phyloP scores from a whole-genome alignment of 2,329 filamentous ascomycete species.

The Blastomyces emzantsi region DNA sequence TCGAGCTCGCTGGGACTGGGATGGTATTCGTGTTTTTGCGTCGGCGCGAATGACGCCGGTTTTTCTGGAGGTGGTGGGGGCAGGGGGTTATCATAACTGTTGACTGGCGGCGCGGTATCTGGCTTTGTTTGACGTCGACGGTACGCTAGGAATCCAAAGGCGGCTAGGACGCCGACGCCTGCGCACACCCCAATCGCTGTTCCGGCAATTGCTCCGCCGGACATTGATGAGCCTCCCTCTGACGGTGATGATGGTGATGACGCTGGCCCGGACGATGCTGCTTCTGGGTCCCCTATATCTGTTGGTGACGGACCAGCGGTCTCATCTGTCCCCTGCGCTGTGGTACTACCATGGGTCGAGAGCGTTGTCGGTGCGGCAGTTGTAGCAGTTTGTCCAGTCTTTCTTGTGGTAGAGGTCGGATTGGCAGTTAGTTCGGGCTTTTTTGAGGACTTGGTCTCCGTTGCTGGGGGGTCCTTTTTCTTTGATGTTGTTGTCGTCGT shows the following conservation, averaged over 20 bases:
- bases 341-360: not conserved
- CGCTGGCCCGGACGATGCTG: not conserved
- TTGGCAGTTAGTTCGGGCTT: not conserved
- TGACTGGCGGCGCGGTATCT: not conserved
- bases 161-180: constrained; percentile 1
- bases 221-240: constrained; percentile 3
- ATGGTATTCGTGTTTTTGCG: not conserved
- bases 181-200: constrained; percentile 1
- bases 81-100: not conserved
- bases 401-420: not conserved
- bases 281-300: not conserved
- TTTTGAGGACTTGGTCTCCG: not conserved
- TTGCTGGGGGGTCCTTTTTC: not conserved
- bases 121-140: not conserved
- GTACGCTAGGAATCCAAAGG: constrained; percentile 3
- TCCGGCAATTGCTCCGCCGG: constrained; percentile 6
- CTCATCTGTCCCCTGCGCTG: not conserved
- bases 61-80: not conserved
- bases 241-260: not conserved
- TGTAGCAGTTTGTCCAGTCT: not conserved
- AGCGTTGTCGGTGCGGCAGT: not conserved
- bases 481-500: not conserved
- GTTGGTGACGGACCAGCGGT: not conserved
- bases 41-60: not conserved
- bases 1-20: constrained; percentile 5